Evolutionary conservation across 441 rosid genomes (phyloP).

Genomic region (Raphanus hybrid): DNA sequence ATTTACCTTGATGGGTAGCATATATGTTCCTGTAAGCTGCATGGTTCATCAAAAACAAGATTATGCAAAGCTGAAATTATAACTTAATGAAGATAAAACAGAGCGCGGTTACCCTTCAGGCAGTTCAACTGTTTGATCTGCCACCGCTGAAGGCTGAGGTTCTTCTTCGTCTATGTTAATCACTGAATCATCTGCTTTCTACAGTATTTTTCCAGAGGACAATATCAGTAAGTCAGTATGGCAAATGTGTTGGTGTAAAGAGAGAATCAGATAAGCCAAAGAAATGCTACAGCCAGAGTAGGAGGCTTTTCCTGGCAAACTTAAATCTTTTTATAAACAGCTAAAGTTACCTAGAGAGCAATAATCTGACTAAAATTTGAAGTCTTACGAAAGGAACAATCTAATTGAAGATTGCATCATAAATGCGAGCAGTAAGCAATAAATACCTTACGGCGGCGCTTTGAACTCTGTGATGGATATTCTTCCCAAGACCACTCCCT

Average conservation of each 20-base stretch:
- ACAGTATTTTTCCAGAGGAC: neutral
- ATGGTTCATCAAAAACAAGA: slow-evolving; percentile 37
- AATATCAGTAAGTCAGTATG: slow-evolving; percentile 4
- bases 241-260: neutral
- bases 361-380: neutral
- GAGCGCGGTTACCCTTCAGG: slow-evolving; percentile 60
- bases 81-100: slow-evolving; percentile 12
- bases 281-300: neutral
- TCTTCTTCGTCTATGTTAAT: slow-evolving; percentile 85
- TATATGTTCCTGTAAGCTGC: slow-evolving; percentile 69
- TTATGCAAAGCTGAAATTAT: slow-evolving; percentile 25
- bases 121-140: slow-evolving; percentile 46
- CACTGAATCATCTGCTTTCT: slow-evolving; percentile 41
- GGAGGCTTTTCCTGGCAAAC: no score
- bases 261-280: neutral
- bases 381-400: neutral
- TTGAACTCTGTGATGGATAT: slow-evolving; percentile 42
- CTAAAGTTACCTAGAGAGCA: neutral
- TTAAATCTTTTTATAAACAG: neutral
- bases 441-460: slow-evolving; percentile 51
- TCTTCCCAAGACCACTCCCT: slow-evolving; percentile 54
- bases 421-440: slow-evolving; percentile 3
- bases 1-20: slow-evolving; percentile 85
- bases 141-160: slow-evolving; percentile 43
- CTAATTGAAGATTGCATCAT: no score